Base-by-base conservation (phyloP, 78 protist species). In the Paratrimastix pyriformis region DNA sequence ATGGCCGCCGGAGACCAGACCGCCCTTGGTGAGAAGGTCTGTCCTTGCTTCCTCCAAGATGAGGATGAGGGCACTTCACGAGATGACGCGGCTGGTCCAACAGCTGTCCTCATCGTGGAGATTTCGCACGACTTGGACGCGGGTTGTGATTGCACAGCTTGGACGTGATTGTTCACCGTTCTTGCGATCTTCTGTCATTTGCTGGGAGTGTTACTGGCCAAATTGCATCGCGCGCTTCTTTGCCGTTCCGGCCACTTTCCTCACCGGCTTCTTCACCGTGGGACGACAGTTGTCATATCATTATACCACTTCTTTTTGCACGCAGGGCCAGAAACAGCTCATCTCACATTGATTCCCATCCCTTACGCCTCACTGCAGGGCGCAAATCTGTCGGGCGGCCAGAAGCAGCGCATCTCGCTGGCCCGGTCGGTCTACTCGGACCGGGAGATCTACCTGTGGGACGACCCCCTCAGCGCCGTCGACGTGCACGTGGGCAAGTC, bases 371-470 rank as follows among this genome's bases (percentile, higher is more conserved):
- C 50, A 9, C 33, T 9, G 68, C 68, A 59, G 46, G 15, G 50
- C n/a, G 43, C 87, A 69, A 91, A 72, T 62, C 72, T 91, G 9
- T 45, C 76, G 9, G 96, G 96, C 2, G 90, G 90, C n/a, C 86
- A 82, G 39, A 86, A 82, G 76, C 74, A 70, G 40, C 69, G 90
- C 29, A 52, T 88, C 55, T 11, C 77, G 21, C 74, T 92, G 7
- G 99, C 99, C 0, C 85, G 99, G 9, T 92, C 98, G 2, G 90
- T 92, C 29, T 92, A 90, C 84, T 0, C 65, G 6, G 48, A 48
- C 40, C 60, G 58, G 13, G 87, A 81, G 57, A 37, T 90, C 30
- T 32, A 38, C 29, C 72, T 90, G 37, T 58, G 88, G 54, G 93
- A 90, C 79, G 90, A 86, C 54, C 90, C 91, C 5, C 80, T 90